phyloP scores from a whole-genome alignment of 139 green algal species.

The Coelastrella sp. region DNA sequence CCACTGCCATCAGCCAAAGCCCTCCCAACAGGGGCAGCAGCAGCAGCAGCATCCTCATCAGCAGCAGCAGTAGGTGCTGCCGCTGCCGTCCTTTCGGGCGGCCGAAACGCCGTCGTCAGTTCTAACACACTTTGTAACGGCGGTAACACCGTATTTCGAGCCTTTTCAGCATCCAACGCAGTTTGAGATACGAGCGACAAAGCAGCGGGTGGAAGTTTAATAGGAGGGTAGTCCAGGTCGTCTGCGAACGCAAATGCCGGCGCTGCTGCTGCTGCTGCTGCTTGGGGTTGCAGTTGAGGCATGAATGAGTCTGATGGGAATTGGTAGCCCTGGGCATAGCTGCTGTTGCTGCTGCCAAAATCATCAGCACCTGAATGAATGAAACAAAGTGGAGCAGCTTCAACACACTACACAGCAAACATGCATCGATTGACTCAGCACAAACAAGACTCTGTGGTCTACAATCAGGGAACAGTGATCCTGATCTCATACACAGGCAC shows the following conservation, averaged over 20 bases:
- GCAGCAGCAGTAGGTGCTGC: background rate
- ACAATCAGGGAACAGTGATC: too few species aligned
- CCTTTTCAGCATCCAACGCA: slow-evolving; percentile 47
- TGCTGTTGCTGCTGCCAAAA: background rate
- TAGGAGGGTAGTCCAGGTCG: background rate
- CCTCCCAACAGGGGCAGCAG: slow-evolving; percentile 29
- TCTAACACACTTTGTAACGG: slow-evolving; percentile 77
- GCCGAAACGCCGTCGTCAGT: slow-evolving; percentile 67
- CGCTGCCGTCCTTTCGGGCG: slow-evolving; percentile 51
- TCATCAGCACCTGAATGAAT: slow-evolving; percentile 32
- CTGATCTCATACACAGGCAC: too few species aligned
- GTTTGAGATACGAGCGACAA: slow-evolving; percentile 49
- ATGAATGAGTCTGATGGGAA: slow-evolving; percentile 8
- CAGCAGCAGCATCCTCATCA: background rate
- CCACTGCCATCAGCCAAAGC: slow-evolving; percentile 69
- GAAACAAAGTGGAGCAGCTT: background rate
- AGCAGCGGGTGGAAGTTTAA: background rate
- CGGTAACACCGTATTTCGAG: slow-evolving; percentile 58
- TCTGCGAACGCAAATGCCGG: background rate
- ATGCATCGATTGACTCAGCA: background rate
- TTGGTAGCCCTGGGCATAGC: background rate
- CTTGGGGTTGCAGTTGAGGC: slow-evolving; percentile 18
- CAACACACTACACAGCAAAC: background rate
- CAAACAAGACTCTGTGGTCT: too few species aligned
- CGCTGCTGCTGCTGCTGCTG: slow-evolving; percentile 21